Base-by-base conservation (phyloP, 768 basidiomycete species). In the Hygrocybe coccinea region DNA sequence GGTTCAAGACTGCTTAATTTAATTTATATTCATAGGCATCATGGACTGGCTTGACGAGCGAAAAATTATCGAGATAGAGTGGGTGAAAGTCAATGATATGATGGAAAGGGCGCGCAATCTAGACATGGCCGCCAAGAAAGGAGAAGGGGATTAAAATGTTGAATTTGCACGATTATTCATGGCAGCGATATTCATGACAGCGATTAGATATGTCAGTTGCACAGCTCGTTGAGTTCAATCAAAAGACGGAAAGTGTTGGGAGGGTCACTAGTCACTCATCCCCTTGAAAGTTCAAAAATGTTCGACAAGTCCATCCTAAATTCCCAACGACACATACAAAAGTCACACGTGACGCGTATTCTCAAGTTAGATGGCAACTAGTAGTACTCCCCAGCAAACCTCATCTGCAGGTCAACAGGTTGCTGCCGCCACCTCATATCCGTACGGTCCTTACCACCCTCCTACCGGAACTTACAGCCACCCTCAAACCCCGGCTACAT, bases 21-120 rank as follows among this genome's bases (percentile, higher is more conserved):
- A 25, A 8, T 34, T 48, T 25, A n/a, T 15, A n/a, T 19, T 50
- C 35, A 17, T 14, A 50, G 49, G 33, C n/a, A 74, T 91, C 36
- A 85, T 86, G 72, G 86, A 89, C 21, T 91, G 89, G 88, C 76
- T 93, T 9, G 89, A 90, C 57, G 69, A 83, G 57, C 77, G 88
- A 35, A 77, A 79, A 15, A 67, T 88, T 41, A 84, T 91, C 55
- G 79, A 85, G 15, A 71, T 71, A 56, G 83, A 87, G 62, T 91
- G 87, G 87, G 76, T 79, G 54, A 84, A 76, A 60, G 66, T 91
- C 50, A 84, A 87, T 59, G 70, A 74, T 34, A 79, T 91, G 76
- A 89, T 91, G 85, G 84, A 89, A 22, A 78, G 74, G 38, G 87
- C 89, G n/a, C 75, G 76, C 37, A 76, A 78, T 59, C 71, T 91